A percentile compares a stretch with the other conserved stretches of the same genome.
Conservation (phyloP, 495 filamentous ascomycete genomes). For the Tuber umbilicatum region DNA sequence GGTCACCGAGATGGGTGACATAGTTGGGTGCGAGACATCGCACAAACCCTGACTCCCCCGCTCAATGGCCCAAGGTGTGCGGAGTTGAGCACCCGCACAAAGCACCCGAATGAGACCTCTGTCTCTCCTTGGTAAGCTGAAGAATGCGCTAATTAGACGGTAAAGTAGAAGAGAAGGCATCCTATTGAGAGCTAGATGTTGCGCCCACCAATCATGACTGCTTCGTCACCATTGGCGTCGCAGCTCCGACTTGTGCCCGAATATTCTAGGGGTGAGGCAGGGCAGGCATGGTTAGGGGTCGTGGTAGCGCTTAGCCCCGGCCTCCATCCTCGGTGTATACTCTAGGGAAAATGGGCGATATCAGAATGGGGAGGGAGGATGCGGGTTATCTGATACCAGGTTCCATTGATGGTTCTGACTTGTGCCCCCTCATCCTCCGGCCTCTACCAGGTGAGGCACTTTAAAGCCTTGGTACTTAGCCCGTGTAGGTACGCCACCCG, state of each 20-base stretch:
- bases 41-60: neutral
- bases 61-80: neutral
- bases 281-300: neutral
- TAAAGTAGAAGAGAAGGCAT: neutral
- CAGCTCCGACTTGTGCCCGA: neutral
- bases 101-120: neutral
- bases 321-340: neutral
- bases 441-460: neutral
- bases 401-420: neutral
- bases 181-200: neutral
- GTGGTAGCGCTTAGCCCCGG: neutral
- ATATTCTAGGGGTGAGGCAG: neutral
- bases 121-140: neutral
- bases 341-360: neutral
- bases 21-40: neutral
- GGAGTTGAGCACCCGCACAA: neutral
- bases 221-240: neutral
- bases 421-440: neutral
- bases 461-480: neutral
- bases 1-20: neutral
- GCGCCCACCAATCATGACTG: neutral
- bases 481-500: neutral
- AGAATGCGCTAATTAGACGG: neutral
- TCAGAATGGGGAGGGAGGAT: neutral
- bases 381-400: neutral